Evolutionary conservation across 495 filamentous ascomycete genomes (phyloP), one percentile per base, ranked within the genome.

Genomic region (Penicillium cataractarum): DNA sequence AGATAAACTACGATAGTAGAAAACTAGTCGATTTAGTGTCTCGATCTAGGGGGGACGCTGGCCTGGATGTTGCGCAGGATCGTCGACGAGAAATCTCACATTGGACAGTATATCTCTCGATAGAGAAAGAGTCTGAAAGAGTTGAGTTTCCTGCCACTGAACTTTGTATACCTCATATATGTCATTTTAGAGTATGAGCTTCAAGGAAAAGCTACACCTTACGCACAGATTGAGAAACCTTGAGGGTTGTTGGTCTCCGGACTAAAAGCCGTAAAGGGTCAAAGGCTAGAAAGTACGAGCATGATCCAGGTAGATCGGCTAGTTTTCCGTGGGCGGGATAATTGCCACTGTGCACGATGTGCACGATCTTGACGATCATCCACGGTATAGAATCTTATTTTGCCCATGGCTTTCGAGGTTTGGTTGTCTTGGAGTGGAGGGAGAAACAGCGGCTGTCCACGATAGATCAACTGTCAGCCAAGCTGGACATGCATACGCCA

Each of bases 41-140:
- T 24, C 46, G 46, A 50, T 29, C 8, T 27, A 2, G 46, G 13
- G 46, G 12, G 24, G 22, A 29, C 9, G 13, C 0, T 7, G 0
- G 22, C 46, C n/a, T n/a, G n/a, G 46, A 50, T 50, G 46, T 50
- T 50, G 24, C 46, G 46, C 46, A 50, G 46, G 4, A 50, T 50
- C 46, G 42, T 21, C 29, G n/a, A n/a, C n/a, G n/a, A n/a, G n/a
- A n/a, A n/a, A n/a, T n/a, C n/a, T n/a, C n/a, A n/a, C n/a, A n/a
- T n/a, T n/a, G n/a, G n/a, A n/a, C n/a, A n/a, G n/a, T n/a, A n/a
- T n/a, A n/a, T n/a, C n/a, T n/a, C n/a, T n/a, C n/a, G n/a, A n/a
- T n/a, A n/a, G n/a, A n/a, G n/a, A n/a, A n/a, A n/a, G n/a, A 39
- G 1, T 10, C 15, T 39, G 3, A 17, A 17, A 3, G 12, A 21